phyloP scores from a whole-genome alignment of 2,329 filamentous ascomycete genomes.

The Diaporthe ilicicola region DNA sequence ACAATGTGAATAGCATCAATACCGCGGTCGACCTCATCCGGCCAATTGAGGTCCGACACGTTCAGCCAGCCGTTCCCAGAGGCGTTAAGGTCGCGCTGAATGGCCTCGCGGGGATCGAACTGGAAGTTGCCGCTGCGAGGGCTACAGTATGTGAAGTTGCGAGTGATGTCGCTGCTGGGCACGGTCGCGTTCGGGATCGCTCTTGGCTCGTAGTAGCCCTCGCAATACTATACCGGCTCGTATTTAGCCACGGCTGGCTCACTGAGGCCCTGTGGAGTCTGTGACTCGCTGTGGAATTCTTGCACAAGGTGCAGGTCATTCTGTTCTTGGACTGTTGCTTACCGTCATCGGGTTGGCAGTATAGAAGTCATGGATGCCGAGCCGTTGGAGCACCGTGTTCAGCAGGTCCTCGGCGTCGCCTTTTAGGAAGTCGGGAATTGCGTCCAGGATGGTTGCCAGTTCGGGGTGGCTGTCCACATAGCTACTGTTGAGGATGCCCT shows the following conservation, averaged over 20 bases:
- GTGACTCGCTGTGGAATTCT: neutral
- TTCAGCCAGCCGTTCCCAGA: constrained; percentile 17
- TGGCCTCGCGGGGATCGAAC: constrained; percentile 13
- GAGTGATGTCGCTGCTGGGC: neutral
- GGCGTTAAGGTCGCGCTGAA: constrained; percentile 24
- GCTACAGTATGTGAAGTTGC: constrained; percentile 23
- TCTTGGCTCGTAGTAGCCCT: constrained; percentile 15
- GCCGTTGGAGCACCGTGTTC: neutral
- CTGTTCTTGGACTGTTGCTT: neutral
- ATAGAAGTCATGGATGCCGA: constrained; percentile 23
- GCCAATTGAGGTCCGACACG: constrained; percentile 18
- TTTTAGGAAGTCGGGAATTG: neutral
- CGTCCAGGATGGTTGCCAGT: constrained; percentile 1
- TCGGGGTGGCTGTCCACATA: constrained; percentile 15
- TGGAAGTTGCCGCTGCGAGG: constrained; percentile 6
- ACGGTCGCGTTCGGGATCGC: constrained; percentile 14
- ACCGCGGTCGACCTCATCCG: constrained; percentile 21
- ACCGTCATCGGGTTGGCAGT: constrained; percentile 14
- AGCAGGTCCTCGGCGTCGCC: constrained; percentile 14
- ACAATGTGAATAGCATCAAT: constrained; percentile 20
- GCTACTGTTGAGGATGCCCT: constrained; percentile 19
- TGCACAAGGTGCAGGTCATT: neutral
- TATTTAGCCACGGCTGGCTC: neutral
- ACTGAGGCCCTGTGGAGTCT: too few species aligned
- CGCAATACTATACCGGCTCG: neutral